Base-by-base conservation (phyloP, 768 basidiomycete genomes). In the Suillus weaverae region DNA sequence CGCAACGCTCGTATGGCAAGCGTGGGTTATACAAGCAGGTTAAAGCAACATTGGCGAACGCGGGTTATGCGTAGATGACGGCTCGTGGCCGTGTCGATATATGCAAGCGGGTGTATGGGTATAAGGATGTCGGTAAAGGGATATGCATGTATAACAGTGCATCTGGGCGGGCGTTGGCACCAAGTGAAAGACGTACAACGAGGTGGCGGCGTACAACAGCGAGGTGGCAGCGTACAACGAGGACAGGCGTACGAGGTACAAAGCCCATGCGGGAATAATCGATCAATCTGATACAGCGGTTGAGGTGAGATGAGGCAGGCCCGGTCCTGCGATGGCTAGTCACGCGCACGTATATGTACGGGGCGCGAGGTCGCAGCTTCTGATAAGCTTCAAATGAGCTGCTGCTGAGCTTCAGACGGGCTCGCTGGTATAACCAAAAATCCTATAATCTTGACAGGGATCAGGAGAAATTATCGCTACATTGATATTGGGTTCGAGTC, bases 401-500 rank as follows among this genome's bases (percentile, higher is more conserved):
- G 14, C 39, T 46, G 46, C 30, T 4, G 1, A 50, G 16, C 50
- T 8, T 18, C 50, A 50, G 11, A 50, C 50, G 30, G 9, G 26
- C 30, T 53, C 32, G 51, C 30, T 32, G 18, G 51, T 38, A 57
- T 41, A 30, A 59, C 56, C 56, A 41, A 59, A 59, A 41, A 57
- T 43, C 38, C 57, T 59, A 13, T 53, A 59, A 59, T 59, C 39
- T 22, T 53, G 51, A 53, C 13, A 1, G 1, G 26, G 26, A 59
- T 41, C 26, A 39, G 39, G 57, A 30, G 11, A 59, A 59, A 59
- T 32, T 59, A 59, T 59, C 57, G 57, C 57, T 59, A 59, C 57
- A 59, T 59, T 59, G 39, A 59, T 59, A 41, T 41, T 41, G 57
- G 1, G 57, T 59, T 5, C 18, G 35, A 55, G 33, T 35, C n/a